A percentile compares a stretch with the other conserved stretches of the same genome.
Conservation (phyloP, 2,329 filamentous ascomycete species). For the Aspergillus ibericus region DNA sequence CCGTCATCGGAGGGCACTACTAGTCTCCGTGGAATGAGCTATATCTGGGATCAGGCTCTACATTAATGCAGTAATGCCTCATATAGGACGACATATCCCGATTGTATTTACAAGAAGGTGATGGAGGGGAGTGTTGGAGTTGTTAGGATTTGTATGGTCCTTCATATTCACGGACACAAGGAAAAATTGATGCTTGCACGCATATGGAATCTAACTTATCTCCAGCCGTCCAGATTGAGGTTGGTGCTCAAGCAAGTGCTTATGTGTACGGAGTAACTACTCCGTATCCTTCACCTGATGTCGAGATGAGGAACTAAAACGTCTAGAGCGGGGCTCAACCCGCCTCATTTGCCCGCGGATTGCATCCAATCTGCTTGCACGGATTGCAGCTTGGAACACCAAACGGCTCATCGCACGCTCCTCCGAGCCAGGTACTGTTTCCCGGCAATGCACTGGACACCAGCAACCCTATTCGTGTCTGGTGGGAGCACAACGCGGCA, state of each 20-base stretch:
- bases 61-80: background rate
- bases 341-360: conserved; percentile 8
- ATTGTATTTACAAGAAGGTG: too few species aligned
- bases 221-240: background rate
- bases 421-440: background rate
- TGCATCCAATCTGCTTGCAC: conserved; percentile 9
- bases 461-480: background rate
- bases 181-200: too few species aligned
- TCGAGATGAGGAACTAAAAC: background rate
- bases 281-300: background rate
- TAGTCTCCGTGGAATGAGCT: too few species aligned
- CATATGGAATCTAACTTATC: too few species aligned
- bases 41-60: background rate
- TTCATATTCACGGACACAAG: too few species aligned
- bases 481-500: background rate
- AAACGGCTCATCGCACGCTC: conserved; percentile 1
- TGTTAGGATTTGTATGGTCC: too few species aligned
- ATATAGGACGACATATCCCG: too few species aligned
- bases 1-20: background rate
- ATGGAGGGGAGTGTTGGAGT: too few species aligned
- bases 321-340: background rate
- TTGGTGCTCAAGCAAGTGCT: background rate
- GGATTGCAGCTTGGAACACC: conserved; percentile 5
- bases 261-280: background rate
- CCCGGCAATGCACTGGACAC: background rate